Percentiles rank a stretch among this genome's conserved stretches.
Evolutionary conservation across 169 alveolate species (phyloP).

Genomic region (Eimeria sp.): DNA sequence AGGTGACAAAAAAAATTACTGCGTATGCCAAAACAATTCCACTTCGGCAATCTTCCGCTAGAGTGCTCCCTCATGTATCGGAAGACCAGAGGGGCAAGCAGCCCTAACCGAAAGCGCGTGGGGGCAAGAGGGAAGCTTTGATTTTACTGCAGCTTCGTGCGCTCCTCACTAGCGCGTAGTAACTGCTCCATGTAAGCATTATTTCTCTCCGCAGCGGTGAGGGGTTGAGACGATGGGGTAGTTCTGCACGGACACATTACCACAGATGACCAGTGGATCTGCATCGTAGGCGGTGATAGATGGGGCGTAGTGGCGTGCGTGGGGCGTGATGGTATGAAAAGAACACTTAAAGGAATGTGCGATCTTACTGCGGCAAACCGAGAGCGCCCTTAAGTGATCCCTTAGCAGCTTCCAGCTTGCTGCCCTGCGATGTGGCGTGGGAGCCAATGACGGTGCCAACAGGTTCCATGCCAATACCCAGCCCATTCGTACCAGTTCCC

Average conservation of each 20-base stretch:
- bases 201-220: conserved; percentile 59
- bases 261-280: not conserved
- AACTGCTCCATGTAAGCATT: conserved; percentile 67
- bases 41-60: not conserved
- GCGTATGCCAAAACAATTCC: conserved; percentile 7
- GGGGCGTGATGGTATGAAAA: not conserved
- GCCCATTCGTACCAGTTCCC: conserved; percentile 45
- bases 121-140: not conserved
- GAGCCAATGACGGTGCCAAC: conserved; percentile 55
- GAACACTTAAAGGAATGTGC: not conserved
- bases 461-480: conserved; percentile 71
- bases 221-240: conserved; percentile 67
- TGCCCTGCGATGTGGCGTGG: conserved; percentile 56
- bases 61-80: not conserved
- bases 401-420: conserved; percentile 60
- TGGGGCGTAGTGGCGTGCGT: not conserved
- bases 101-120: not conserved
- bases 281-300: not conserved
- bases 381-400: conserved; percentile 52
- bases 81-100: not conserved
- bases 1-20: not conserved
- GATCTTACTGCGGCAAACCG: conserved; percentile 24
- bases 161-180: conserved; percentile 47
- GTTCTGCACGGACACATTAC: conserved; percentile 23
- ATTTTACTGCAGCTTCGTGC: conserved; percentile 54